Evolutionary conservation across 78 protist genomes (phyloP).

Genomic region (Thecamonas trahens): DNA sequence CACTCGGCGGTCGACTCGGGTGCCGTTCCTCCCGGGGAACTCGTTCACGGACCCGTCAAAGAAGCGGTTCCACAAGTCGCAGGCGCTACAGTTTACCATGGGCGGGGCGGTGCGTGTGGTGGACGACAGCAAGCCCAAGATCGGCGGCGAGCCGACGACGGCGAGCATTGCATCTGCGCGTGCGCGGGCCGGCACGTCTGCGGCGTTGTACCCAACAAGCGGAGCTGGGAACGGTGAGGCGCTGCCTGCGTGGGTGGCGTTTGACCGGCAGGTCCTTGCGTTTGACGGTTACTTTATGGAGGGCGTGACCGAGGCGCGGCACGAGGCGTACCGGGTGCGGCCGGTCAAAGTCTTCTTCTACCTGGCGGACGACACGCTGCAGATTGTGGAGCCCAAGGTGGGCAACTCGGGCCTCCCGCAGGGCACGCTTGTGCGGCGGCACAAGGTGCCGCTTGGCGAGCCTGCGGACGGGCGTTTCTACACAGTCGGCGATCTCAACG

Average conservation of each 20-base stretch:
- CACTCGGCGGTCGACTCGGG: no score
- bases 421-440: conserved; percentile 26
- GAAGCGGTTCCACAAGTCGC: no score
- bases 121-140: no score
- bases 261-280: conserved; percentile 5
- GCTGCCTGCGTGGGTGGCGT: background rate
- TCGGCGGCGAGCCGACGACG: no score
- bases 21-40: no score
- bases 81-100: no score
- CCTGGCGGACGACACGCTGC: conserved; percentile 35
- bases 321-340: conserved; percentile 30
- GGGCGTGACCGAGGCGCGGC: conserved; percentile 12
- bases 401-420: conserved; percentile 47
- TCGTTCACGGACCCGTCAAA: no score
- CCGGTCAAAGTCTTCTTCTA: conserved; percentile 2
- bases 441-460: background rate
- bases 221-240: background rate
- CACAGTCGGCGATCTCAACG: conserved; percentile 24
- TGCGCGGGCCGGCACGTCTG: no score
- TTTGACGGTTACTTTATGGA: conserved; percentile 48
- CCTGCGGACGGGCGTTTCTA: background rate
- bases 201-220: no score
- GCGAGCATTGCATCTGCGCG: no score
- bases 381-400: conserved; percentile 23
- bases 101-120: no score